phyloP scores from a whole-genome alignment of 768 basidiomycete species.

The Termitomyces sp. region DNA sequence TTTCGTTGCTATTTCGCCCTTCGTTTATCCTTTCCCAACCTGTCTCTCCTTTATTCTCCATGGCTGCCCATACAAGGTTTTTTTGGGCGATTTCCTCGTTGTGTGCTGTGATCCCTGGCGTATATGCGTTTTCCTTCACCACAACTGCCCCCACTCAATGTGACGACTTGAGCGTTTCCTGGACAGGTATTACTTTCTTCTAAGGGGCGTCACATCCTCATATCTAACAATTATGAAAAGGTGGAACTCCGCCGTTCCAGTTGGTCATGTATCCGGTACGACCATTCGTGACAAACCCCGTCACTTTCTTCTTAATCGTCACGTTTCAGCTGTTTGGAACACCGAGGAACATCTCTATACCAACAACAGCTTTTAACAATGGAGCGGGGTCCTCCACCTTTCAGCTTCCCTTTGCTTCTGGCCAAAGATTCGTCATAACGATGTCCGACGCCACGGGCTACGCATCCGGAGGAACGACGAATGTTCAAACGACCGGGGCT shows the following conservation, averaged over 20 bases:
- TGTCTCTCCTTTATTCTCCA: constrained; percentile 16
- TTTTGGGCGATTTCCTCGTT: constrained; percentile 20
- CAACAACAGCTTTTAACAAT: constrained; percentile 48
- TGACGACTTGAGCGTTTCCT: constrained; percentile 54
- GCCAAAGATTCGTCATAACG: constrained; percentile 43
- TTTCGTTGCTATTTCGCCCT: constrained; percentile 5
- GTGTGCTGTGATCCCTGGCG: constrained; percentile 19
- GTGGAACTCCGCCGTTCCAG: constrained; percentile 54
- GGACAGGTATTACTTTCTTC: constrained; percentile 46
- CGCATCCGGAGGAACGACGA: constrained; percentile 57
- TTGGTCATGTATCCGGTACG: constrained; percentile 50
- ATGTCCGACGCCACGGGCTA: constrained; percentile 76
- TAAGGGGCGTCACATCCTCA: not conserved
- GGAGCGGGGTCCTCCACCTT: constrained; percentile 50
- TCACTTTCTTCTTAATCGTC: constrained; percentile 6
- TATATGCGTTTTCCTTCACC: constrained; percentile 44
- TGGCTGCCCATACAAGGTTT: constrained; percentile 3
- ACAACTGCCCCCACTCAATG: constrained; percentile 49
- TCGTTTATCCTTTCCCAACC: constrained; percentile 15
- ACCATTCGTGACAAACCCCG: not conserved
- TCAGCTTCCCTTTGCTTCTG: constrained; percentile 37
- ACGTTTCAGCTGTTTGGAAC: constrained; percentile 45
- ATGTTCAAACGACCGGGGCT: constrained; percentile 43
- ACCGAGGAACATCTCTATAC: constrained; percentile 52
- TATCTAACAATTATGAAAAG: constrained; percentile 28